phyloP scores from a whole-genome alignment of 1,284 basidiomycete species.

The Trametes sp. region DNA sequence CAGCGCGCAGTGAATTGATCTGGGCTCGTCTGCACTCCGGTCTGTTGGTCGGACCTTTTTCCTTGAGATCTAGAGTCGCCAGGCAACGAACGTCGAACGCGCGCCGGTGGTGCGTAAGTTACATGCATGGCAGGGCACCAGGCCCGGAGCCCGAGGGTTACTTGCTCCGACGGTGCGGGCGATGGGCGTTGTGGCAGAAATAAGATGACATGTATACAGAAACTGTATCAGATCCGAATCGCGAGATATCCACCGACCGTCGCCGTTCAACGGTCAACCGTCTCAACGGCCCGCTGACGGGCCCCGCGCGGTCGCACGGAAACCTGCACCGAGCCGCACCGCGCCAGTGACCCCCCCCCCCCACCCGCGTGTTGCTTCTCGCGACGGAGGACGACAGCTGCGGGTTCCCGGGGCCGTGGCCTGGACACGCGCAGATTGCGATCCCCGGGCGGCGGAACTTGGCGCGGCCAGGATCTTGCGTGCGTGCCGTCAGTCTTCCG shows the following conservation, averaged over 20 bases:
- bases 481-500: no score
- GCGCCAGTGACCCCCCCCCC: no score
- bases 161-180: no score
- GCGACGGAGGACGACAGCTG: background rate
- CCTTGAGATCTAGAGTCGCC: background rate
- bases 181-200: no score
- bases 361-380: no score
- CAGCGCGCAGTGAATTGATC: no score
- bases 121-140: no score
- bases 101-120: no score
- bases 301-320: background rate
- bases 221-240: background rate
- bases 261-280: background rate
- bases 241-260: background rate
- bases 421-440: background rate
- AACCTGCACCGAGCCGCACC: slow-evolving; percentile 15
- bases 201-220: background rate
- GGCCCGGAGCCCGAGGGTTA: background rate
- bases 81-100: no score
- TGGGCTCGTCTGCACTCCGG: background rate
- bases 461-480: no score
- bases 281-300: background rate
- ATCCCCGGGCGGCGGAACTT: no score
- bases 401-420: background rate
- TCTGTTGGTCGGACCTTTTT: background rate